A percentile compares a stretch with the other conserved stretches of the same genome.
Evolutionary conservation across 2,329 filamentous ascomycete species (phyloP).

Genomic region (Diplocarpon rosae): DNA sequence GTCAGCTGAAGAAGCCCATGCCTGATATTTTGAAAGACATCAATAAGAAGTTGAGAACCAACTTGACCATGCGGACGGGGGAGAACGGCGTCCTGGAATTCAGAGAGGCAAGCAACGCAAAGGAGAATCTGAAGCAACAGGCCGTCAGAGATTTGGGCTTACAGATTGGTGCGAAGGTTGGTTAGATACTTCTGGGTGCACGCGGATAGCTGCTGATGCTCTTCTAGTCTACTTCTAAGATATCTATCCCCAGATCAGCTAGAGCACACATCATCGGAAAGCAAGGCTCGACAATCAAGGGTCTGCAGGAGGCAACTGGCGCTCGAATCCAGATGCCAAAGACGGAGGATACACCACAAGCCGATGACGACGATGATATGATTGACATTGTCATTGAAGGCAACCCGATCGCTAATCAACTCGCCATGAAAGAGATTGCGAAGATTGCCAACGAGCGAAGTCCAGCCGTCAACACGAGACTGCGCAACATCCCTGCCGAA

Average conservation of each 20-base stretch:
- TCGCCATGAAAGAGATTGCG: conserved; percentile 73
- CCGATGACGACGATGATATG: conserved; percentile 68
- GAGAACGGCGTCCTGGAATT: conserved; percentile 66
- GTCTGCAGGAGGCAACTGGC: conserved; percentile 79
- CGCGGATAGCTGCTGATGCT: conserved; percentile 8
- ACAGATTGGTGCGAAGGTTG: conserved; percentile 76
- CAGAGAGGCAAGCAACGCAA: conserved; percentile 72
- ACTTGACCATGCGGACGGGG: conserved; percentile 65
- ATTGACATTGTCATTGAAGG: conserved; percentile 87
- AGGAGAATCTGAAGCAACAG: conserved; percentile 61
- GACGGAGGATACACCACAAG: conserved; percentile 49
- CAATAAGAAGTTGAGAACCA: conserved; percentile 83
- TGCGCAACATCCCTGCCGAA: conserved; percentile 78
- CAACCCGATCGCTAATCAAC: conserved; percentile 75
- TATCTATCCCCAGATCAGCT: conserved; percentile 73
- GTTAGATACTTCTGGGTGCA: background rate
- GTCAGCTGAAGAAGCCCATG: conserved; percentile 74
- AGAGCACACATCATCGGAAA: conserved; percentile 89
- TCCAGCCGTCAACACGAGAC: conserved; percentile 67
- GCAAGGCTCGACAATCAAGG: conserved; percentile 79
- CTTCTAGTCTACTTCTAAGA: conserved; percentile 51
- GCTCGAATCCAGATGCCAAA: conserved; percentile 86
- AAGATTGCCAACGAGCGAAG: conserved; percentile 81
- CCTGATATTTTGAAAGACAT: conserved; percentile 81
- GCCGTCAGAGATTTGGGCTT: conserved; percentile 82